These are phyloP conservation scores for Sugiyamaella xylanicola DNA, from an alignment of 1,139 yeast genomes.

Conservation along the genomic window DNA sequence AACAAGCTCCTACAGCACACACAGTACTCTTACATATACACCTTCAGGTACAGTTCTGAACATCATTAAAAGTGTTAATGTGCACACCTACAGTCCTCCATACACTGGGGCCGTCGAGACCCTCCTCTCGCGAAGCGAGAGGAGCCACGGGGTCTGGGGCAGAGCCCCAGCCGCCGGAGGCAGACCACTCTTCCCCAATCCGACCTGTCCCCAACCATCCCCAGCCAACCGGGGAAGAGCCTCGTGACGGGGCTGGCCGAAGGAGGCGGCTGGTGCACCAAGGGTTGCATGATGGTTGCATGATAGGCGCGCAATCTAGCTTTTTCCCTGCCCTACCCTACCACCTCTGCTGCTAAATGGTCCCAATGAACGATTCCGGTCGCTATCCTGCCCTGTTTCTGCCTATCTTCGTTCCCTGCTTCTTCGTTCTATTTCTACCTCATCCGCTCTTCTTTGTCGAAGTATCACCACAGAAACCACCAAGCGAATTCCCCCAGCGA, in stretches of 20 bases:
- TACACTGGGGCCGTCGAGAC: not conserved
- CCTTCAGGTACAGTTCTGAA: no score
- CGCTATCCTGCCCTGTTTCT: not conserved
- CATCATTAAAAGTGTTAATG: no score
- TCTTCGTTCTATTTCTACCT: not conserved
- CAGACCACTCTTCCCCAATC: not conserved
- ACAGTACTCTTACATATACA: no score
- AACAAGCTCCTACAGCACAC: no score
- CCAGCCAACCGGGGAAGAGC: not conserved
- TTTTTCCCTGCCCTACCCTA: slow-evolving; percentile 5
- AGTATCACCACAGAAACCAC: not conserved
- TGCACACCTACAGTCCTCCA: no score
- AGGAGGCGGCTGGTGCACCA: slow-evolving; percentile 4
- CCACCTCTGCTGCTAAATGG: slow-evolving; percentile 9
- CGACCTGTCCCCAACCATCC: not conserved
- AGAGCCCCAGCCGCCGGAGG: not conserved
- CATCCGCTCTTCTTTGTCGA: slow-evolving; percentile 11
- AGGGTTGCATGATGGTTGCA: slow-evolving; percentile 5
- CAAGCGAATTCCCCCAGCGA: not conserved
- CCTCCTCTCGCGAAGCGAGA: not conserved
- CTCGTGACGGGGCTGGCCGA: not conserved
- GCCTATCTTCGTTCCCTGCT: slow-evolving; percentile 2
- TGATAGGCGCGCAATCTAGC: slow-evolving; percentile 14
- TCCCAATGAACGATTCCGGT: slow-evolving; percentile 5
- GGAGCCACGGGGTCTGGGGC: slow-evolving; percentile 9